Percentiles rank a stretch among this genome's conserved stretches.
phyloP scores from a whole-genome alignment of 257 asterid genomes.

The Cinchona pubescens region DNA sequence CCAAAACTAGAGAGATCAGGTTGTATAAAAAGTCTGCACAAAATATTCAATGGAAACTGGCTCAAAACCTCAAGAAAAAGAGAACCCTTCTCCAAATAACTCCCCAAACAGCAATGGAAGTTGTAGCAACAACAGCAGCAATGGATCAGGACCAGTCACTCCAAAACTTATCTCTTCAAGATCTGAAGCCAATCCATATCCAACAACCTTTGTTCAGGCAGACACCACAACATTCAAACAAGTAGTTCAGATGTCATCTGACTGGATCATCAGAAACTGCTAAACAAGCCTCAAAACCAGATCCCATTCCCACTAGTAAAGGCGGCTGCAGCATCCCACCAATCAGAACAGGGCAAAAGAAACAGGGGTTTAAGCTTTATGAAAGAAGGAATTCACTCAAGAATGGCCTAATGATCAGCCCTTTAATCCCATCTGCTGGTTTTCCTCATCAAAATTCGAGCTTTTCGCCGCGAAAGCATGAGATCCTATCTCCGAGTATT shows the following conservation, averaged over 20 bases:
- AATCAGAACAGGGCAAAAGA: conserved; percentile 62
- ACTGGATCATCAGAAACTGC: conserved; percentile 73
- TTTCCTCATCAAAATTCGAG: conserved; percentile 25
- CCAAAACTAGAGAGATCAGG: not conserved
- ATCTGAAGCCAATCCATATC: conserved; percentile 73
- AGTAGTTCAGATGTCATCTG: conserved; percentile 92
- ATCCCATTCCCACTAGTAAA: conserved; percentile 31
- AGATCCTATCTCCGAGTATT: conserved; percentile 80
- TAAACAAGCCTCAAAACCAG: conserved; percentile 40
- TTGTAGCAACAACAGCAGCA: conserved; percentile 39
- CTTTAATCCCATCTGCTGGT: conserved; percentile 57
- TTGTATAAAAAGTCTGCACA: not conserved
- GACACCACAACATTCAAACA: conserved; percentile 80
- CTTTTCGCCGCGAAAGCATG: conserved; percentile 54
- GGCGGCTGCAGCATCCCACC: conserved; percentile 52
- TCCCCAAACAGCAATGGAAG: conserved; percentile 67
- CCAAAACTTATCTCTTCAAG: conserved; percentile 58
- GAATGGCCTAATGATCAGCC: conserved; percentile 78
- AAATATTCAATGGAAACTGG: conserved; percentile 44
- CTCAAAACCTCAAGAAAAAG: conserved; percentile 48
- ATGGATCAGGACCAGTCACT: conserved; percentile 48
- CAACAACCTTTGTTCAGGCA: conserved; percentile 87
- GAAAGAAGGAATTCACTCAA: conserved; percentile 77
- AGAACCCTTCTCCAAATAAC: conserved; percentile 43
- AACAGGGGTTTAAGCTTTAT: conserved; percentile 79